Evolutionary conservation across 441 rosid genomes (phyloP).

Genomic region (Adansonia grandidieri): DNA sequence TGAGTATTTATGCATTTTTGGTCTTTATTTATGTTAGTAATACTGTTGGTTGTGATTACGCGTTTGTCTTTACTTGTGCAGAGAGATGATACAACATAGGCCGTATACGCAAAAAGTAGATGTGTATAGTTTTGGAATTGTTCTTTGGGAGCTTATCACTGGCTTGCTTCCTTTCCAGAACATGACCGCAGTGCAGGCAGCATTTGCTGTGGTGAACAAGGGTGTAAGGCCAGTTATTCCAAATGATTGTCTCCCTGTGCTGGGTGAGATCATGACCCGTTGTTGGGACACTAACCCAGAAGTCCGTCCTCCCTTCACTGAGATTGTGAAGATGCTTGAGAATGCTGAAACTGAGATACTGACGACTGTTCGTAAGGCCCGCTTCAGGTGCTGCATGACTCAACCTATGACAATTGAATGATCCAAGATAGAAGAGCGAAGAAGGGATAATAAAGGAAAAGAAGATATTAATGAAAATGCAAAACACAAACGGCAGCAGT

Average conservation of each 20-base stretch:
- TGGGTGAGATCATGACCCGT: not conserved
- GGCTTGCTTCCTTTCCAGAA: not conserved
- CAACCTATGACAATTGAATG: not conserved
- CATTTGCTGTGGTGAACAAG: not conserved
- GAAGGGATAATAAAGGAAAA: not conserved
- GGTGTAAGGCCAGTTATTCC: not conserved
- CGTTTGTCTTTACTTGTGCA: not conserved
- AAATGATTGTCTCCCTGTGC: not conserved
- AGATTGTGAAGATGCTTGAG: not conserved
- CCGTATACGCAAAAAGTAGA: not conserved
- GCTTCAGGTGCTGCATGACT: not conserved
- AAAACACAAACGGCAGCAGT: not conserved
- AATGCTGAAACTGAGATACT: not conserved
- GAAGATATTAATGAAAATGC: no score
- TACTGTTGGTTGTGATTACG: not conserved
- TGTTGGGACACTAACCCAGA: not conserved
- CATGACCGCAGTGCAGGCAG: not conserved
- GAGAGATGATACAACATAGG: not conserved
- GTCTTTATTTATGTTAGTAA: conserved; percentile 4
- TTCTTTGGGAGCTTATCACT: not conserved
- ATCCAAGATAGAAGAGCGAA: not conserved
- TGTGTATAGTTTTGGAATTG: not conserved
- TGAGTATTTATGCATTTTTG: not conserved
- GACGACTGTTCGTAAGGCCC: not conserved
- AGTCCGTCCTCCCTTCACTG: not conserved